Conservation (phyloP, 169 alveolate species). For the Toxoplasma gondii region DNA sequence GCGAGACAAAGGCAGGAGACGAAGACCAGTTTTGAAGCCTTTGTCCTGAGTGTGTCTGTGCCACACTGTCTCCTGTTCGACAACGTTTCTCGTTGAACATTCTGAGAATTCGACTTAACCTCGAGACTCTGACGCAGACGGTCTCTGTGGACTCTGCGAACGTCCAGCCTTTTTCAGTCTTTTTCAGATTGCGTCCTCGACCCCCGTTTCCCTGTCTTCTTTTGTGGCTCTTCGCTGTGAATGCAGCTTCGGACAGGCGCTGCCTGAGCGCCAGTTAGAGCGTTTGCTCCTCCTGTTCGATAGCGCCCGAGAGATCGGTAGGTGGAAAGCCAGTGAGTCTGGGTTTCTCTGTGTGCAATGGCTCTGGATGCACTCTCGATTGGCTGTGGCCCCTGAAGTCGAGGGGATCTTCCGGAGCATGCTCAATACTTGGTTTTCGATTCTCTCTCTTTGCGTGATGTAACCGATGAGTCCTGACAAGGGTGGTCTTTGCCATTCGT, state of each 20-base stretch:
- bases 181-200: not conserved
- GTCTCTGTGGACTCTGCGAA: too few species aligned
- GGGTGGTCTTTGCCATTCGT: not conserved
- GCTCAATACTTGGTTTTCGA: too few species aligned
- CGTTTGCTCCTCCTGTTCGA: not conserved
- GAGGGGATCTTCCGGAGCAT: too few species aligned
- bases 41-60: too few species aligned
- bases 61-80: too few species aligned
- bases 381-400: too few species aligned
- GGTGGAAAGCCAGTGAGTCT: not conserved
- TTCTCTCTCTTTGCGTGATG: too few species aligned
- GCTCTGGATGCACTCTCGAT: too few species aligned
- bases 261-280: not conserved
- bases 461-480: too few species aligned
- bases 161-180: not conserved
- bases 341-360: not conserved
- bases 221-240: not conserved
- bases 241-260: not conserved
- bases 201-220: not conserved
- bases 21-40: too few species aligned
- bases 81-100: too few species aligned
- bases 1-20: not conserved
- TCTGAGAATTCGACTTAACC: too few species aligned
- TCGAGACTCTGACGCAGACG: not conserved
- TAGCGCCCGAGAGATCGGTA: not conserved